Evolutionary conservation across 2,329 filamentous ascomycete species (phyloP).

Genomic region (Pyricularia pennisetigena): DNA sequence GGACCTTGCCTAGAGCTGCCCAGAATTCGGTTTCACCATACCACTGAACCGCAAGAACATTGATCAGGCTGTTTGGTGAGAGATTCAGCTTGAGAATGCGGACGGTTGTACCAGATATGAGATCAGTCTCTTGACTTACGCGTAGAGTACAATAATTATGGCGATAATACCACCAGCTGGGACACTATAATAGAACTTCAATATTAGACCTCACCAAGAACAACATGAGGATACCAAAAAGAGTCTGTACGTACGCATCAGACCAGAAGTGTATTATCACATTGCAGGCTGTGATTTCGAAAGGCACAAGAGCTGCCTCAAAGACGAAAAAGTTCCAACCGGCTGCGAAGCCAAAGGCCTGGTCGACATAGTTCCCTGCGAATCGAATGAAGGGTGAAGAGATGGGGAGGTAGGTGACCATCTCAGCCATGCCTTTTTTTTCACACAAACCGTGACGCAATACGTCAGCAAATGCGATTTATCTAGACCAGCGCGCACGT

Average conservation of each 20-base stretch:
- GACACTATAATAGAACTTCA: conserved; percentile 16
- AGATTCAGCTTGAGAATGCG: background rate
- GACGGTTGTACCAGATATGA: background rate
- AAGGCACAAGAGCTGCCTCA: conserved; percentile 57
- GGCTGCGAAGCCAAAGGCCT: conserved; percentile 62
- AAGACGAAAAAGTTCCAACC: conserved; percentile 70
- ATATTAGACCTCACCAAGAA: background rate
- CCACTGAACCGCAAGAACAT: conserved; percentile 63
- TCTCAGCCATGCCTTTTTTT: conserved; percentile 50
- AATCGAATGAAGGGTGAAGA: conserved; percentile 73
- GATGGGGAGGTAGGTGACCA: conserved; percentile 69
- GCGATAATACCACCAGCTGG: conserved; percentile 47
- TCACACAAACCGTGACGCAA: background rate
- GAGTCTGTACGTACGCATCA: conserved; percentile 7
- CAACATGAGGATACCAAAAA: background rate
- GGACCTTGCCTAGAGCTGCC: conserved; percentile 60
- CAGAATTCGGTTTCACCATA: conserved; percentile 73
- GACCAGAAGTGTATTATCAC: conserved; percentile 9
- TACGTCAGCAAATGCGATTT: background rate
- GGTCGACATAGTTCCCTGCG: conserved; percentile 65
- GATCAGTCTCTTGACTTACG: conserved; percentile 16
- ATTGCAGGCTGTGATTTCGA: conserved; percentile 47
- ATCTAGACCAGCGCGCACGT: background rate
- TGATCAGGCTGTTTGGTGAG: conserved; percentile 39
- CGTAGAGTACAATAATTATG: conserved; percentile 44